A percentile compares a stretch with the other conserved stretches of the same genome.
phyloP scores from a whole-genome alignment of 2,329 filamentous ascomycete genomes.

The Lasiodiplodia gonubiensis region DNA sequence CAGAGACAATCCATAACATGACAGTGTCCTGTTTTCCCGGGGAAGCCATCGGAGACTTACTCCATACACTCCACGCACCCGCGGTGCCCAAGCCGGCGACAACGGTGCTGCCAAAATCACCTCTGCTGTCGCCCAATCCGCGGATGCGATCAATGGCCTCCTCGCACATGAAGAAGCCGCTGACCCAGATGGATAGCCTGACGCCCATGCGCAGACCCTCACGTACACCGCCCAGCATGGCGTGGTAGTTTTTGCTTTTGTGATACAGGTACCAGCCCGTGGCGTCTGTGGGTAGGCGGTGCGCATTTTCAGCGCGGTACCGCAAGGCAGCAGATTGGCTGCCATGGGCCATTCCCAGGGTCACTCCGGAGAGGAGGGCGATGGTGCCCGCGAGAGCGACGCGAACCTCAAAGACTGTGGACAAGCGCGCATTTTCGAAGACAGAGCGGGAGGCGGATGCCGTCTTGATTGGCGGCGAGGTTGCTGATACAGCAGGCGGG shows the following conservation, averaged over 20 bases:
- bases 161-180: conserved; percentile 80
- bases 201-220: conserved; percentile 79
- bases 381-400: conserved; percentile 64
- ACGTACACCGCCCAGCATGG: conserved; percentile 75
- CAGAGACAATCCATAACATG: not conserved
- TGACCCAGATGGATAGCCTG: conserved; percentile 73
- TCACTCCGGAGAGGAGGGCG: conserved; percentile 71
- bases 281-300: conserved; percentile 82
- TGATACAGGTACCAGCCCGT: conserved; percentile 98
- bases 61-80: conserved; percentile 84
- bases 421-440: conserved; percentile 50
- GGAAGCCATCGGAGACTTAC: conserved; percentile 57
- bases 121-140: conserved; percentile 43
- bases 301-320: conserved; percentile 95
- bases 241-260: conserved; percentile 94
- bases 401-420: conserved; percentile 68
- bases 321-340: conserved; percentile 76
- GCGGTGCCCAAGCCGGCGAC: conserved; percentile 84
- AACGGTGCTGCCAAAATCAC: conserved; percentile 79
- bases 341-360: conserved; percentile 74
- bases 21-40: no score
- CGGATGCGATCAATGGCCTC: conserved; percentile 78
- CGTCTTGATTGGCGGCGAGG: not conserved
- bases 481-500: not conserved
- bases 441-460: not conserved